Evolutionary conservation across 192 early-diverging fungal genomes (phyloP), one percentile per base, ranked within the genome.

Genomic region (Entomortierella parvispora): DNA sequence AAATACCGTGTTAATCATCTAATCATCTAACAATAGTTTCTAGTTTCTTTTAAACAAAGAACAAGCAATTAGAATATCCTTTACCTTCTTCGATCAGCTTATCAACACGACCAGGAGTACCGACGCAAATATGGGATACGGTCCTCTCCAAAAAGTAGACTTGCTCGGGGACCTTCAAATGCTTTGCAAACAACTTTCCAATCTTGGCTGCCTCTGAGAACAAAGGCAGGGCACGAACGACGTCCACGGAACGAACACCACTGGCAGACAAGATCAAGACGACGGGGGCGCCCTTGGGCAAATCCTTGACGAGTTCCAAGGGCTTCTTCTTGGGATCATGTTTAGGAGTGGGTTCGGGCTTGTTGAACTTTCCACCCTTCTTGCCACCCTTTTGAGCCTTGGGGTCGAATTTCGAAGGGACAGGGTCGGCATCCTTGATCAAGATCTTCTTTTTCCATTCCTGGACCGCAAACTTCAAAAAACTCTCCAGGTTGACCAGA

Each of bases 151-250:
- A 68, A 44, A 84, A 80, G 49, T 83, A 64, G 14, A 87, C 75
- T 65, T 94, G 93, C 44, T 94, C 91, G 31, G 85, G 60, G 2
- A 93, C 71, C 65, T 94, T 94, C 74, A 94, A 70, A 71, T 94
- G 93, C 48, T 90, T 87, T 2, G 92, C 89, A 77, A 94, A 94
- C 47, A 94, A 69, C 81, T 94, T 94, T 23, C 81, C 90, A 26
- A 92, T 76, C 58, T 83, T 84, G 49, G 80, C 78, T 37, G 84
- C 80, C 58, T 87, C 85, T 25, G 81, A 78, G 15, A 88, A 79
- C 40, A 81, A 75, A 29, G 86, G 82, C 51, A 91, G 51, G 23
- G 78, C 74, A 46, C 87, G 79, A 37, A 83, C 81, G 33, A 93
- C 67, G 22, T 91, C 84, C 1, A 89, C 85, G 0, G 87, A 84